Evolutionary conservation across 2,329 filamentous ascomycete genomes (phyloP).

Genomic region (Laburnicola sp.): DNA sequence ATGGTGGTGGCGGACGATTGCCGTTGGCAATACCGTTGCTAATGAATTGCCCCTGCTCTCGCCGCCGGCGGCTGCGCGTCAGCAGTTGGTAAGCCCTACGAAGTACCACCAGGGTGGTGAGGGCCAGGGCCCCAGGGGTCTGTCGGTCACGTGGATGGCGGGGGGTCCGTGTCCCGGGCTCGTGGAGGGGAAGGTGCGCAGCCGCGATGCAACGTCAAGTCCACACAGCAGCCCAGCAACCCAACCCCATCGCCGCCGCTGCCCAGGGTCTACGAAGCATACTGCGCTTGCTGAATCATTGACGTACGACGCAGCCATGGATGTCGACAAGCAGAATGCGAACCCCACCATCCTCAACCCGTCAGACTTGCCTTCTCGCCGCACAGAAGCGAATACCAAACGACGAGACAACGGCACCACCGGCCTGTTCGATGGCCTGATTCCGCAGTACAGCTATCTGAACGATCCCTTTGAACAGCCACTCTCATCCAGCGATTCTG

Average conservation of each 20-base stretch:
- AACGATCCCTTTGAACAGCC: constrained; percentile 53
- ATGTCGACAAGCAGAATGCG: constrained; percentile 66
- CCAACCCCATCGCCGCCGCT: no score
- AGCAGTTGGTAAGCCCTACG: no score
- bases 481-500: constrained; percentile 46
- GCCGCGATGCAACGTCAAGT: not conserved
- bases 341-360: constrained; percentile 91
- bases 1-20: not conserved
- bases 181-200: not conserved
- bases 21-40: not conserved
- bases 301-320: constrained; percentile 32
- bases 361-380: constrained; percentile 83
- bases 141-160: no score
- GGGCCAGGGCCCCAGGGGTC: no score
- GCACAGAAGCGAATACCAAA: constrained; percentile 49
- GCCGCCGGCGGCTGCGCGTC: no score
- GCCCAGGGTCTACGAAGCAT: no score
- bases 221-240: not conserved
- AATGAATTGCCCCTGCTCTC: not conserved
- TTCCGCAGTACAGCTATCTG: constrained; percentile 54
- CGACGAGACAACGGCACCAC: constrained; percentile 53
- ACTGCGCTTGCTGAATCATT: not conserved
- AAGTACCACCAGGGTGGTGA: no score
- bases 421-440: constrained; percentile 58
- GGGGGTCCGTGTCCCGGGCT: no score